These are phyloP conservation scores for Penicillium paradoxum DNA, from an alignment of 495 filamentous ascomycete genomes.

Conservation along the genomic window DNA sequence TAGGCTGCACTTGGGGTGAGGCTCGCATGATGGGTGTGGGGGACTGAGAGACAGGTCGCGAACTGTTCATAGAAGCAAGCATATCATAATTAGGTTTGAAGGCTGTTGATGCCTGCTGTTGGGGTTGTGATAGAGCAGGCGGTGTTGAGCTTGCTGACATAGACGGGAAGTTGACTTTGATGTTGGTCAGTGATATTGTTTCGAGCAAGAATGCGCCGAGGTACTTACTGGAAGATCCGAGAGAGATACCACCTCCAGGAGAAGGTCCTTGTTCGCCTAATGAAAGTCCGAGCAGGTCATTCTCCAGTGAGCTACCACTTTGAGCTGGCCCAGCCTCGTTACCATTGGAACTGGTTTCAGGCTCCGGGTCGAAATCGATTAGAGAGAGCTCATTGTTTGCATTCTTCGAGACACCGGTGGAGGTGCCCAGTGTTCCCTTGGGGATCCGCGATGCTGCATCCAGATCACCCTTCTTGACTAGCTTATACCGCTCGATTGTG, in stretches of 20 bases:
- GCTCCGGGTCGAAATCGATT: slow-evolving; percentile 79
- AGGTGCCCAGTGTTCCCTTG: slow-evolving; percentile 71
- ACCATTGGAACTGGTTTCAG: slow-evolving; percentile 49
- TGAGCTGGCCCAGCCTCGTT: slow-evolving; percentile 41
- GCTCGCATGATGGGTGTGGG: slow-evolving; percentile 38
- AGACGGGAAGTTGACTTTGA: slow-evolving; percentile 20
- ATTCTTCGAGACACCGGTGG: slow-evolving; percentile 65
- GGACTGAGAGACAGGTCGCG: slow-evolving; percentile 45
- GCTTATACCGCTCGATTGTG: slow-evolving; percentile 89
- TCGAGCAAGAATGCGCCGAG: slow-evolving; percentile 40
- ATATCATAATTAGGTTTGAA: slow-evolving; percentile 57
- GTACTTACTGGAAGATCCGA: slow-evolving; percentile 66
- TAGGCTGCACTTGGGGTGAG: slow-evolving; percentile 33
- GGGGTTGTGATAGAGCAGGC: slow-evolving; percentile 23
- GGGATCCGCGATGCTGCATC: slow-evolving; percentile 82
- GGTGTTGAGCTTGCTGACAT: slow-evolving; percentile 23
- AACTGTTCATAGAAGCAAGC: slow-evolving; percentile 48
- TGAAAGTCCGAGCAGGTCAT: slow-evolving; percentile 67
- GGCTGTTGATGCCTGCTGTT: slow-evolving; percentile 32
- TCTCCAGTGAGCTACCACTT: slow-evolving; percentile 45
- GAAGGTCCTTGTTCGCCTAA: slow-evolving; percentile 60
- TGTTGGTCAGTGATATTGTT: slow-evolving; percentile 7
- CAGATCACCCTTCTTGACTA: slow-evolving; percentile 89
- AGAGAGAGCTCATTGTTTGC: slow-evolving; percentile 82
- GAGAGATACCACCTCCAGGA: slow-evolving; percentile 75